These are phyloP conservation scores for Populus hybrid DNA, from an alignment of 441 rosid genomes.

Conservation along the genomic window DNA sequence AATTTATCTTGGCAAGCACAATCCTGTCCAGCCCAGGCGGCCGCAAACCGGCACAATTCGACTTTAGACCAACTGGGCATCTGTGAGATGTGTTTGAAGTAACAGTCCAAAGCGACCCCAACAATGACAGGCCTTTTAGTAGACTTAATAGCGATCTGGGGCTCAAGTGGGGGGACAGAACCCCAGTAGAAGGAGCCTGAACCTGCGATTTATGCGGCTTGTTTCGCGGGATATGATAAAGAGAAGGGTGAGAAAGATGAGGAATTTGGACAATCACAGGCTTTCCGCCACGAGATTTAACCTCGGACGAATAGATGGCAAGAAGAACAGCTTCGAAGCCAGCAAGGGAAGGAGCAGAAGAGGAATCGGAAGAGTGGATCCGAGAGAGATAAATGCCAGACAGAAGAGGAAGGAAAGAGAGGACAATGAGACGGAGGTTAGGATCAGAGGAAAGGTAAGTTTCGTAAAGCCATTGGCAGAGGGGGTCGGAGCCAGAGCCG, in stretches of 20 bases:
- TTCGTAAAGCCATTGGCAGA: slow-evolving; percentile 95
- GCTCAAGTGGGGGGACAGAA: slow-evolving; percentile 74
- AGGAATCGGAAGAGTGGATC: slow-evolving; percentile 54
- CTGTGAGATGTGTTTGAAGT: slow-evolving; percentile 72
- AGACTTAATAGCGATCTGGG: slow-evolving; percentile 84
- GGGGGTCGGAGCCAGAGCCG: slow-evolving; percentile 73
- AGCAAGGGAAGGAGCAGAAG: slow-evolving; percentile 62
- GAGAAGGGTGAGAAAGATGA: slow-evolving; percentile 85
- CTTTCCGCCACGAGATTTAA: slow-evolving; percentile 72
- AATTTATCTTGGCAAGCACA: slow-evolving; percentile 55
- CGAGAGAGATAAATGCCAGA: slow-evolving; percentile 66
- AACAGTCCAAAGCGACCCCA: slow-evolving; percentile 66
- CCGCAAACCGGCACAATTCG: slow-evolving; percentile 60
- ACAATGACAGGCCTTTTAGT: slow-evolving; percentile 78
- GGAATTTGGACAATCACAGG: slow-evolving; percentile 63
- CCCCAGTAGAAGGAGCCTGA: slow-evolving; percentile 39
- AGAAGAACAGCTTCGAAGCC: slow-evolving; percentile 95
- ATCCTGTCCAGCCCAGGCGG: slow-evolving; percentile 84
- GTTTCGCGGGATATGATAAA: slow-evolving; percentile 67
- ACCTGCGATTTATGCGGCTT: slow-evolving; percentile 7
- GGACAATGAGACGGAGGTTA: slow-evolving; percentile 76
- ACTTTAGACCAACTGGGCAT: slow-evolving; percentile 88
- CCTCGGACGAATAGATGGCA: slow-evolving; percentile 74
- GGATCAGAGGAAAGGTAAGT: slow-evolving; percentile 78
- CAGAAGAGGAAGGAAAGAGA: slow-evolving; percentile 76